phyloP scores from a whole-genome alignment of 2,329 filamentous ascomycete genomes.

The Achaetomium macrosporum region DNA sequence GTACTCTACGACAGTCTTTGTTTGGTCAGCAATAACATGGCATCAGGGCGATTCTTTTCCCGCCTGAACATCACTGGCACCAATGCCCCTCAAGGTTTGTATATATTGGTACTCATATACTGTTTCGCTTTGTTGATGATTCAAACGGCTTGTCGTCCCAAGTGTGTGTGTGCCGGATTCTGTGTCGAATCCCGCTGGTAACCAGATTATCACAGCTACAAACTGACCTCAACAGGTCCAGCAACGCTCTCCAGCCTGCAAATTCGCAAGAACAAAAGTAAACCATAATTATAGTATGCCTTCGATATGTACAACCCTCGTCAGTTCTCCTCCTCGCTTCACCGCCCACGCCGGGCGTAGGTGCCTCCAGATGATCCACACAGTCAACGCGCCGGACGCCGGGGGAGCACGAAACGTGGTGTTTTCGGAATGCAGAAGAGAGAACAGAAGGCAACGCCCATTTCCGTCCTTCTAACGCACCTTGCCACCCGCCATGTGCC shows the following conservation, averaged over 20 bases:
- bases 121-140: neutral
- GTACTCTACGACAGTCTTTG: too few species aligned
- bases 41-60: neutral
- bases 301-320: slow-evolving; percentile 1
- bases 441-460: neutral
- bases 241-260: neutral
- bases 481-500: neutral
- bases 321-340: neutral
- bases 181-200: neutral
- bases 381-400: slow-evolving; percentile 2
- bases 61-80: neutral
- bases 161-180: neutral
- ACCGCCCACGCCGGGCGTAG: neutral
- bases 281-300: slow-evolving; percentile 1
- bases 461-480: neutral
- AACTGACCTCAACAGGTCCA: neutral
- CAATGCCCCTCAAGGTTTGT: neutral
- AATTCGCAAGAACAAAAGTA: neutral
- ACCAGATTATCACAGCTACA: neutral
- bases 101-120: neutral
- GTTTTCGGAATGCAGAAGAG: neutral
- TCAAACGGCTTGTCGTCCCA: neutral
- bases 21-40: neutral
- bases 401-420: neutral
- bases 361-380: neutral